Conservation (phyloP, 202 grass and related monocot species). For the Bolboschoenoplectus hybrid region DNA sequence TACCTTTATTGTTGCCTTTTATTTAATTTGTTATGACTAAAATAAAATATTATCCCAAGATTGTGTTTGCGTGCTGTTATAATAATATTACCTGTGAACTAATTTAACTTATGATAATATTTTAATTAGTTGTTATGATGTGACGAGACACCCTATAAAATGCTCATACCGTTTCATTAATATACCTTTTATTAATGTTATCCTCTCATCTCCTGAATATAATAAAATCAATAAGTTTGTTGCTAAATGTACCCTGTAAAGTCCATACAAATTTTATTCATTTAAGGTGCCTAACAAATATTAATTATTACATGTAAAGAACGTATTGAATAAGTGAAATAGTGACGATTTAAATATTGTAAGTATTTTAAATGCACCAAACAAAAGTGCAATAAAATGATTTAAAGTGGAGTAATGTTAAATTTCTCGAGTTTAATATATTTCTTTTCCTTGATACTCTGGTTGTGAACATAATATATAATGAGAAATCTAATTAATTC, state of each 20-base stretch:
- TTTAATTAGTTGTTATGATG: conserved; percentile 4
- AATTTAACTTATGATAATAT: neutral
- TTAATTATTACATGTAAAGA: too few relatives aligned
- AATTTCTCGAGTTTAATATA: too few relatives aligned
- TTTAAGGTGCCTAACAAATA: neutral
- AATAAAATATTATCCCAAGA: conserved; percentile 9
- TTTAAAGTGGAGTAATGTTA: too few relatives aligned
- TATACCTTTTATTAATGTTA: conserved; percentile 11
- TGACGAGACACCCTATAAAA: conserved; percentile 14
- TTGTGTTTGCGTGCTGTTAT: neutral
- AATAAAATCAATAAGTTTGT: neutral
- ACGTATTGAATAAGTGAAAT: too few relatives aligned
- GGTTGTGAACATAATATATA: too few relatives aligned
- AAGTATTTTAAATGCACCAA: too few relatives aligned
- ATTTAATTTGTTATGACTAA: too few relatives aligned
- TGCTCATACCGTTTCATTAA: neutral
- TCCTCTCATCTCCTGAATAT: neutral
- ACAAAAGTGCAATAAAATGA: too few relatives aligned
- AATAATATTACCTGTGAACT: neutral
- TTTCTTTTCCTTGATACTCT: too few relatives aligned
- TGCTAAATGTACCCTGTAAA: conserved; percentile 7
- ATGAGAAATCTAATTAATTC: too few relatives aligned
- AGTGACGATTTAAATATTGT: too few relatives aligned
- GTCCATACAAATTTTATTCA: neutral
- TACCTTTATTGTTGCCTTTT: neutral